Evolutionary conservation across 1,284 basidiomycete genomes (phyloP), one percentile per base, ranked within the genome.

Genomic region (Peniophora sp.): DNA sequence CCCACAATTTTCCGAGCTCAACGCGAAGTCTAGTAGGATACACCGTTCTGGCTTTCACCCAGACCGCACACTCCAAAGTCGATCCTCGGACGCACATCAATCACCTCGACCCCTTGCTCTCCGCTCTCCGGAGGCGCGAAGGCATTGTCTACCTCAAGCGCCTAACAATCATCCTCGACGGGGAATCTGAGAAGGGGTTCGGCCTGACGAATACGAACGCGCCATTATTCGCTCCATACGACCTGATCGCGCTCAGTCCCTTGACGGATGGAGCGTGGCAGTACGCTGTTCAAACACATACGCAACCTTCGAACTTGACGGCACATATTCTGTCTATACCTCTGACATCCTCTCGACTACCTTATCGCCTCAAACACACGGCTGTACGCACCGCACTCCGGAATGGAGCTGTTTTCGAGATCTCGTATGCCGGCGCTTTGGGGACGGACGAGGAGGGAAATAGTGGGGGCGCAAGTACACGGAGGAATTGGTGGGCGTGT

Each of bases 261-360:
- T 84, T 83, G 1, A 89, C 83, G 1, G 74, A 82, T 49, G 64
- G 76, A 0, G 79, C 85, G 0, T 88, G 94, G 61, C 85, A 85
- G 0, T 73, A 80, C 27, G 88, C 90, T 3, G 92, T 91, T 56
- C 74, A 93, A 11, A 87, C 88, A 0, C 84, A 92, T 57, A 85
- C 81, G n/a, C 73, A 78, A 24, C 87, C 92, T 8, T 90, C 88
- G 0, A 76, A 82, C 0, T 70, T 88, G 42, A 89, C 89, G 5
- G 79, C 89, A 0, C 90, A 93, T 60, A 81, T 95, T 50, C 89
- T 95, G 52, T 75, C 85, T 0, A 70, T 94, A 22, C 91, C 92
- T 14, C 74, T 93, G n/a, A 85, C 85, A 0, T 71, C 82, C 0
- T 84, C 89, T 0, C 81, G 89, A 2, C 74, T 92, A 0, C 85